Conservation (phyloP, 371 early-diverging fungal genomes). For the Apophysomyces sp. region DNA sequence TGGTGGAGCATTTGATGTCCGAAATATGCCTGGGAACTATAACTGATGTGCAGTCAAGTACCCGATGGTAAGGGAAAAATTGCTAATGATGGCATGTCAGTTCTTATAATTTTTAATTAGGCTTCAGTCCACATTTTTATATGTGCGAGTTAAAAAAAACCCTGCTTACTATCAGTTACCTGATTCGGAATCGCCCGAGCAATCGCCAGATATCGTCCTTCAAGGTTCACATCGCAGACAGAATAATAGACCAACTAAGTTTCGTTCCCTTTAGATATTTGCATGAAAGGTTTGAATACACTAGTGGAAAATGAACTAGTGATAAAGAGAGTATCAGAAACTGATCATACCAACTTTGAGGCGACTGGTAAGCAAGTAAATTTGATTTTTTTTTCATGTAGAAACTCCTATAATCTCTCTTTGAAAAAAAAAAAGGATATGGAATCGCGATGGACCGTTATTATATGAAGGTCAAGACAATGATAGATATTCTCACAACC, state of each 20-base stretch:
- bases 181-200: slow-evolving; percentile 4
- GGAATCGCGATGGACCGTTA: slow-evolving; percentile 56
- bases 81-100: neutral
- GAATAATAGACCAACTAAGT: too few relatives aligned
- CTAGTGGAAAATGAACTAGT: slow-evolving; percentile 18
- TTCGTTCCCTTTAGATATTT: slow-evolving; percentile 57
- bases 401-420: too few relatives aligned
- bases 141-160: slow-evolving; percentile 64
- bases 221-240: slow-evolving; percentile 25
- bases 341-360: slow-evolving; percentile 5
- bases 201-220: slow-evolving; percentile 38
- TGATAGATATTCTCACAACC: slow-evolving; percentile 29
- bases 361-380: neutral
- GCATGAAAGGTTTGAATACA: slow-evolving; percentile 45
- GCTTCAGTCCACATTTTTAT: slow-evolving; percentile 76
- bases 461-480: slow-evolving; percentile 45
- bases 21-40: slow-evolving; percentile 81
- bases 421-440: slow-evolving; percentile 25
- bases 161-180: slow-evolving; percentile 59
- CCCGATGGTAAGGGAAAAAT: slow-evolving; percentile 55
- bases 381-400: too few relatives aligned
- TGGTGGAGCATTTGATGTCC: slow-evolving; percentile 82
- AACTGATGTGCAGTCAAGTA: slow-evolving; percentile 44
- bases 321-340: neutral
- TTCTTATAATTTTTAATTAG: slow-evolving; percentile 26